Evolutionary conservation across 495 filamentous ascomycete genomes (phyloP).

Genomic region (Tuber umbilicatum): DNA sequence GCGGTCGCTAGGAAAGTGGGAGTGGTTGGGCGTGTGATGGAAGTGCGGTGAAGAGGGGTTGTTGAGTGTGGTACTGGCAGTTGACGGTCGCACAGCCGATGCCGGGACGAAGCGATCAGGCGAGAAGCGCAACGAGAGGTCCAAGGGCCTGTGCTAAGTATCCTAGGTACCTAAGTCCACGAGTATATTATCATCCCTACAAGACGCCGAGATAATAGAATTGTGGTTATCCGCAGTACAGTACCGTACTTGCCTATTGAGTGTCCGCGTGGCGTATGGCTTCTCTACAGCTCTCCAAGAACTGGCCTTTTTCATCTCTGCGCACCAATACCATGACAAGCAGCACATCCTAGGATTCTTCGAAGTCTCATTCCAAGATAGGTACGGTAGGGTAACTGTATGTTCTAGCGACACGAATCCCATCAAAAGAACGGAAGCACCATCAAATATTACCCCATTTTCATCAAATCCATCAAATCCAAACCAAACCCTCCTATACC

Average conservation of each 20-base stretch:
- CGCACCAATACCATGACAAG: too few species aligned
- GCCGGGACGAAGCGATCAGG: background rate
- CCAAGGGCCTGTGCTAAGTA: background rate
- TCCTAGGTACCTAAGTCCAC: too few species aligned
- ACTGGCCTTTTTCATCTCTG: too few species aligned
- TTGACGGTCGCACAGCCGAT: background rate
- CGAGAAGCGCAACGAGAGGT: background rate
- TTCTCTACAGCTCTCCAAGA: too few species aligned
- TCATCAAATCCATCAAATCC: slow-evolving; percentile 40
- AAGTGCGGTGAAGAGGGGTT: background rate
- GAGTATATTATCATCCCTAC: background rate
- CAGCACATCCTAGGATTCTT: too few species aligned
- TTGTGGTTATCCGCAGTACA: background rate
- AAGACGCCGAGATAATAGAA: background rate
- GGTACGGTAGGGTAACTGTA: background rate
- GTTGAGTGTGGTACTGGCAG: background rate
- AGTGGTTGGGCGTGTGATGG: background rate
- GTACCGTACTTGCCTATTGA: background rate
- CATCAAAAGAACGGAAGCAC: background rate
- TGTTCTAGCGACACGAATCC: background rate
- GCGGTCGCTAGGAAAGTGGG: background rate
- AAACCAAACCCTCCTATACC: slow-evolving; percentile 29
- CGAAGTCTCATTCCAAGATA: background rate
- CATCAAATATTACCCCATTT: slow-evolving; percentile 26
- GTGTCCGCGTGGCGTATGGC: too few species aligned